Base-by-base conservation (phyloP, 2,329 filamentous ascomycete genomes). In the Colletotrichum siamense region DNA sequence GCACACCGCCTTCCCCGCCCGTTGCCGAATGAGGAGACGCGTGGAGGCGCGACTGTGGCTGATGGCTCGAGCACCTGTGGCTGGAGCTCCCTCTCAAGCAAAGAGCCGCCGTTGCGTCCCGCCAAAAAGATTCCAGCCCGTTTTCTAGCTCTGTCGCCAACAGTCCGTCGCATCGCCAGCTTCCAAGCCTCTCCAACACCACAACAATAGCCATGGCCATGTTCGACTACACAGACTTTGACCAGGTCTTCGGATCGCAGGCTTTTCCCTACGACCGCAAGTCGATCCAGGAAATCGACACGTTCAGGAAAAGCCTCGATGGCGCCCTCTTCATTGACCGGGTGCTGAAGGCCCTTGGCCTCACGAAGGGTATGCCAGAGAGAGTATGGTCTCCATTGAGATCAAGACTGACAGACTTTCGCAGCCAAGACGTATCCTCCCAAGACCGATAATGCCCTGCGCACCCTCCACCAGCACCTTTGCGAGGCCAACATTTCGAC, bases 251-350 rank as follows among this genome's bases (percentile, higher is more conserved):
- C 79, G 88, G 88, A 26, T 89, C 92, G 70, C 86, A 89, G 8
- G 89, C 90, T 7, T 91, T 91, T 75, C 89, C 90, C 4, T 95
- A 95, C 83, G 90, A 92, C 81, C 88, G 91, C 73, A 89, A 90
- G 76, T 84, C 89, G 36, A 86, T 92, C 71, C 89, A 93, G 64
- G 89, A 92, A 64, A 95, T 96, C 71, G 89, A 94, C 75, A 86
- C 88, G 34, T 91, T 91, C 81, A 93, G 95, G 79, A 94, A 93
- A 81, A 89, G 86, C 65, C 88, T 96, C 24, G 92, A 93, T 77
- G 93, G 94, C 79, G 87, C 90, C 73, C 90, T 96, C 74, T 98
- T 97, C 84, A 93, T 96, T 81, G 95, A 98, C 83, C 92, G 94
- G 70, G 91, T 98, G 55, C 87, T 97, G 77, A 91, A 90, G 71